Evolutionary conservation across 2,329 filamentous ascomycete genomes (phyloP), one percentile per base, ranked within the genome.

Genomic region (Malbranchea cinnamomea): DNA sequence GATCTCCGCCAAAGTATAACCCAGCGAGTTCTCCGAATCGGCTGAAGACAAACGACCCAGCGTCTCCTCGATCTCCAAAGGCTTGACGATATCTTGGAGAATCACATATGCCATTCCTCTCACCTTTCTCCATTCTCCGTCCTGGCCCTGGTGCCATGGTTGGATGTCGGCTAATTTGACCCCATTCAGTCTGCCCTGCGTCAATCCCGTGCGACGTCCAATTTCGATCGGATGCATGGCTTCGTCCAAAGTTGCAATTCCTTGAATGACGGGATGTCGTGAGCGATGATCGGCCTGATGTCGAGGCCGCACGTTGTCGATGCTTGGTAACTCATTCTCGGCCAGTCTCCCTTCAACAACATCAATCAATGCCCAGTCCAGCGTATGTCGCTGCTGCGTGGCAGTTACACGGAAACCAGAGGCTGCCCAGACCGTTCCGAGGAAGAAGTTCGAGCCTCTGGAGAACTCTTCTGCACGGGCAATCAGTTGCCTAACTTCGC

Each of bases 81-180:
- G 17, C 16, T 21, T 18, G 6, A 14, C 10, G n/a, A 8, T 8
- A 3, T 4, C 9, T 27, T 27, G 26, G 3, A 15, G 8, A 17
- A 21, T 13, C 8, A 18, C n/a, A 12, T 21, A 21, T 5, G 17
- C 10, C 17, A 3, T 7, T 11, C 26, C 26, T 5, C 23, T 31
- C 18, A 9, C 21, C 26, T 24, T 30, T 33, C 22, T 39, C 32
- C 20, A 16, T 22, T 34, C 10, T 9, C 17, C 17, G 1, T 19
- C 14, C 6, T 21, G 13, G 17, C 16, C 15, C 11, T 11, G 10
- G 6, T 21, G 14, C 26, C 26, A 28, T 9, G 11, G 17, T 10
- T 28, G 16, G 3, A 28, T 6, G 6, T n/a, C 5, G 5, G 26
- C 9, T 28, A 13, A 8, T 10, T 6, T 8, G 9, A 9, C n/a